Evolutionary conservation across 768 basidiomycete genomes (phyloP).

Genomic region (Panellus pusillus): DNA sequence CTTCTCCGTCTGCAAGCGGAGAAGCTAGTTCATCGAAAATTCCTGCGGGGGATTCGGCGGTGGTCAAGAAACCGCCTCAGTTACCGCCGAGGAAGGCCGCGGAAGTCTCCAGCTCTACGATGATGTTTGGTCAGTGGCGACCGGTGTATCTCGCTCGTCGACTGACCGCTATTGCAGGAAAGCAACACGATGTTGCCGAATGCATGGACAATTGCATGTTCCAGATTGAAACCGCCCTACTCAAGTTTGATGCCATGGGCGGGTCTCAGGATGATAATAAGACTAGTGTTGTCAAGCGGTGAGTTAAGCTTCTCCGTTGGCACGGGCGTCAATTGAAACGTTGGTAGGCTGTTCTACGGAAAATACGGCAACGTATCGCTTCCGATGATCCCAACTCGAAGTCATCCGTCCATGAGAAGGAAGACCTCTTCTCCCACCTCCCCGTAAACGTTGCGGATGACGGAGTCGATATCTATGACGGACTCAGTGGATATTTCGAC

Average conservation of each 20-base stretch:
- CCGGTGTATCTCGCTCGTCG: background rate
- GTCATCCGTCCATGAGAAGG: slow-evolving; percentile 74
- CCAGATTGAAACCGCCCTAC: slow-evolving; percentile 90
- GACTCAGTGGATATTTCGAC: slow-evolving; percentile 87
- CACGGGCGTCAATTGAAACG: background rate
- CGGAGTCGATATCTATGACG: slow-evolving; percentile 91
- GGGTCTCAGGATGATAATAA: slow-evolving; percentile 50
- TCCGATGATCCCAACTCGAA: slow-evolving; percentile 39
- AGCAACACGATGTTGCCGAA: slow-evolving; percentile 97
- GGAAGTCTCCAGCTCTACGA: slow-evolving; percentile 66
- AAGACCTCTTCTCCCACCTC: slow-evolving; percentile 91
- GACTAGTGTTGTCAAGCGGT: slow-evolving; percentile 85
- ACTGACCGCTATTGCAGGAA: slow-evolving; percentile 51
- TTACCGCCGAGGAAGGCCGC: slow-evolving; percentile 55
- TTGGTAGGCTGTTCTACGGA: slow-evolving; percentile 73
- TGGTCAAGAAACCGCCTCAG: slow-evolving; percentile 48
- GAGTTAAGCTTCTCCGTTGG: background rate
- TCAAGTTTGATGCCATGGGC: slow-evolving; percentile 63
- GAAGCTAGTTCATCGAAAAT: slow-evolving; percentile 26
- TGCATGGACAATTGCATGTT: slow-evolving; percentile 99
- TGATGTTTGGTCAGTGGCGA: slow-evolving; percentile 80
- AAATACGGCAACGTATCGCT: slow-evolving; percentile 57
- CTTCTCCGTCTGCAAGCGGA: slow-evolving; percentile 9
- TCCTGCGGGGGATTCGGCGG: slow-evolving; percentile 29
- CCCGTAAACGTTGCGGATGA: slow-evolving; percentile 92